Base-by-base conservation (phyloP, 2,329 filamentous ascomycete genomes). In the Neofusicoccum sp. region DNA sequence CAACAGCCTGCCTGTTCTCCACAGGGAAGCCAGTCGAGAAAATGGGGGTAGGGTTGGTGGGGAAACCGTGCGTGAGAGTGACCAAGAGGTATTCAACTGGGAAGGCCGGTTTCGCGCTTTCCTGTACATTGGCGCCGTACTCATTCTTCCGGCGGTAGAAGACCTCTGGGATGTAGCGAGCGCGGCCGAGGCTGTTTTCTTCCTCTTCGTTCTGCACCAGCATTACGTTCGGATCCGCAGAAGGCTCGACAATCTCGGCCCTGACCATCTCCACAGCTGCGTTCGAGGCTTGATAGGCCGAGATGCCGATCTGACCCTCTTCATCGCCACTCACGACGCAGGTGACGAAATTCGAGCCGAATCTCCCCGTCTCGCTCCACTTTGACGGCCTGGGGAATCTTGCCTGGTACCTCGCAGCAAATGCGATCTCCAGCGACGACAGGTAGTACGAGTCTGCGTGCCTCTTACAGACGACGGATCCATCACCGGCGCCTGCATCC, bases 91-190 rank as follows among this genome's bases (percentile, higher is more conserved):
- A 99, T 75, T 99, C 95, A 54, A 97, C 93, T 0, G 95, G 95
- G 76, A 99, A 99, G 49, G 91, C 88, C 0, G 95, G 95, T 74
- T 97, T 98, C 29, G 95, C 95, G 70, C 97, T 98, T 77, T 98
- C 92, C 75, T 97, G 95, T 6, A 98, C 95, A 69, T 94, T 97
- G 67, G 90, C 92, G 37, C 93, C 93, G 73, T 99, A 97, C 76
- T 99, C 94, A 77, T 99, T 99, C 77, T 97, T 92, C 69, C 87
- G 89, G 66, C 94, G 88, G 80, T 96, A 99, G 78, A 98, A 99
- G 4, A 99, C 94, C 72, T 99, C 95, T 0, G 95, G 95, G 28
- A 99, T 96, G 73, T 99, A 99, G 70, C 93, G 86, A 29, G 89
- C 88, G 62, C 87, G 87, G 78, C 81, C 62, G 80, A 87, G 68